Conservation (phyloP, 331 rosid species). For the Malus hybrid region DNA sequence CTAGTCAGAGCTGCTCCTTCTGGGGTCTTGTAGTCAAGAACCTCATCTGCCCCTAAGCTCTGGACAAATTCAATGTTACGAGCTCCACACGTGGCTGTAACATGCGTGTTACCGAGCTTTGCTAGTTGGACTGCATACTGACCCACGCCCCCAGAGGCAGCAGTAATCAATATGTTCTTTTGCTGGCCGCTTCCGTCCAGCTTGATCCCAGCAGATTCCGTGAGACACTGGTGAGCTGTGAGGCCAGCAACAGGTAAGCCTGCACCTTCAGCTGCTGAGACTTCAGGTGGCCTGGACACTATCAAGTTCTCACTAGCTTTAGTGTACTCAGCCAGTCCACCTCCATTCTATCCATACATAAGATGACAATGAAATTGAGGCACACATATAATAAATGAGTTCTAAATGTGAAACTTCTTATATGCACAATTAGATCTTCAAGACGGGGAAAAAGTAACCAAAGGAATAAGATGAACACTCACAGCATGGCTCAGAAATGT, state of each 20-base stretch:
- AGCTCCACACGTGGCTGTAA: constrained; percentile 46
- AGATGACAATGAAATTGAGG: background rate
- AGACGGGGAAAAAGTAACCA: background rate
- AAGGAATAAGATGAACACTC: constrained; percentile 12
- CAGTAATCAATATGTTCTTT: constrained; percentile 38
- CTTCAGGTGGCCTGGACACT: constrained; percentile 46
- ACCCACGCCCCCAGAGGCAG: constrained; percentile 57
- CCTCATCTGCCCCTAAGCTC: constrained; percentile 50
- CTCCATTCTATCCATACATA: constrained; percentile 38
- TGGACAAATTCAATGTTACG: constrained; percentile 36
- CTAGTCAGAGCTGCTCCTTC: constrained; percentile 40
- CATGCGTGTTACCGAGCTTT: constrained; percentile 43
- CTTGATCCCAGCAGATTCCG: constrained; percentile 21
- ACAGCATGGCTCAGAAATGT: constrained; percentile 27
- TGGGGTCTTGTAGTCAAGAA: constrained; percentile 42
- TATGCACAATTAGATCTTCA: background rate
- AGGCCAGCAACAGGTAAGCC: constrained; percentile 41
- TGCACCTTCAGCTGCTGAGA: constrained; percentile 53
- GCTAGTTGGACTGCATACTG: constrained; percentile 53
- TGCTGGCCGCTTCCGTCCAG: constrained; percentile 26
- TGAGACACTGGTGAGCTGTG: constrained; percentile 46
- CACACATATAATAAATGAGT: background rate
- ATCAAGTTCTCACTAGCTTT: constrained; percentile 44
- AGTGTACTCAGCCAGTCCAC: constrained; percentile 66
- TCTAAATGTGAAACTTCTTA: background rate